These are phyloP conservation scores for Kwoniella shandongensis DNA, from an alignment of 768 basidiomycete species.

Conservation along the genomic window DNA sequence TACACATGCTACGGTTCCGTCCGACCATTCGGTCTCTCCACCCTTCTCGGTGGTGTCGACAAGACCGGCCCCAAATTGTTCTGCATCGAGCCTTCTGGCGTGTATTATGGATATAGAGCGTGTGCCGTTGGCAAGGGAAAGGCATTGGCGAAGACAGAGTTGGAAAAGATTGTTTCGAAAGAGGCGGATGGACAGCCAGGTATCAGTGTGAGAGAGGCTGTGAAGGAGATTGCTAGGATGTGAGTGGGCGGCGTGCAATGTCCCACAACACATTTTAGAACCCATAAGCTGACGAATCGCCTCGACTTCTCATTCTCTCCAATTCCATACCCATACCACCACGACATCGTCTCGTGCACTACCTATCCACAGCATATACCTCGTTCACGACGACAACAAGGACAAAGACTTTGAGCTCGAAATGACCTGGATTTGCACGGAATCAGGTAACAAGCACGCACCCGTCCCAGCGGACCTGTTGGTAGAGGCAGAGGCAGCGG, in stretches of 20 bases:
- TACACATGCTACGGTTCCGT: conserved; percentile 98
- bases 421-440: conserved; percentile 90
- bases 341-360: no score
- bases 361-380: conserved; percentile 75
- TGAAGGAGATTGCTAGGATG: conserved; percentile 93
- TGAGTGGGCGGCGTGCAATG: conserved; percentile 55
- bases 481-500: conserved; percentile 80
- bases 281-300: neutral
- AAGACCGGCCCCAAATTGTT: conserved; percentile 81
- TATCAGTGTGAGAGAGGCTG: conserved; percentile 77
- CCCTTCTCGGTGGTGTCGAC: conserved; percentile 85
- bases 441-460: conserved; percentile 74
- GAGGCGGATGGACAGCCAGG: conserved; percentile 53
- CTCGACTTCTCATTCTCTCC: neutral
- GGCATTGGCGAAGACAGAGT: conserved; percentile 94
- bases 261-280: neutral
- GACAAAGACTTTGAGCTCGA: conserved; percentile 98
- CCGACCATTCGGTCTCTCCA: conserved; percentile 92
- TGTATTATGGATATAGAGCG: conserved; percentile 89
- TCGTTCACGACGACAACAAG: conserved; percentile 95
- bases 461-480: conserved; percentile 81
- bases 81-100: conserved; percentile 91
- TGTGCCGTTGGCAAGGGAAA: conserved; percentile 98
- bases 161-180: conserved; percentile 88
- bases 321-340: no score